Evolutionary conservation across 164 flowering plant species (phyloP), one percentile per base, ranked within the genome.

Genomic region (Nymphaea colorata): DNA sequence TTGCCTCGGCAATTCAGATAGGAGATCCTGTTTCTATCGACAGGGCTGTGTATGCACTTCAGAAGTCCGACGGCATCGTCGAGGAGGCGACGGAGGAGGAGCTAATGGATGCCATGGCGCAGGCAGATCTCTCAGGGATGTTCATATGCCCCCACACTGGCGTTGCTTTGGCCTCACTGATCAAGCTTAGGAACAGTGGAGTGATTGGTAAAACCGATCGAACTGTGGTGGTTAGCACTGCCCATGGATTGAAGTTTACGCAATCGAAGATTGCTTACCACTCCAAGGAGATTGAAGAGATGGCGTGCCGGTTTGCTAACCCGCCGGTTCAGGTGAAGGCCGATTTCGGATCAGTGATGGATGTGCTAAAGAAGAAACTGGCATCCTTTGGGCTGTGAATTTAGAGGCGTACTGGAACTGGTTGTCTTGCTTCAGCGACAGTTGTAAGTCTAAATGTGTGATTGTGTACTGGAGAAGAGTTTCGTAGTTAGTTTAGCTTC

Each of bases 61-160:
- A 76, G 72, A 85, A 81, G 17, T 86, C 77, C 0, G 64, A 92
- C 75, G 98, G 98, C 66, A 88, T 92, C 72, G 98, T 92, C 6
- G 98, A 92, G 80, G 98, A 92, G 68, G 96, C 94, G 0, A 81
- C 91, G 0, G 98, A 92, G 75, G 96, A 87, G 78, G 96, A 92
- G 60, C 65, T 92, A 65, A 90, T 92, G 98, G 94, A 90, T 74
- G 93, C 94, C 4, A 84, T 82, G 86, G 83, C 93, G 2, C 87
- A 75, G 59, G 96, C 98, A 0, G 98, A 90, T 78, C 86, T 89
- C 2, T 83, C 87, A 2, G 96, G 96, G 7, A 92, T 92, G 96
- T 92, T 90, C 68, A 82, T 83, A 7, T 88, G 96, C 64, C 98
- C 98, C 53, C 98, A 88, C 63, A 92, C 98, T 7, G 98, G 98